A percentile compares a stretch with the other conserved stretches of the same genome.
These are phyloP conservation scores for Pichia heedii DNA, from an alignment of 805 yeast species.

Conservation along the genomic window DNA sequence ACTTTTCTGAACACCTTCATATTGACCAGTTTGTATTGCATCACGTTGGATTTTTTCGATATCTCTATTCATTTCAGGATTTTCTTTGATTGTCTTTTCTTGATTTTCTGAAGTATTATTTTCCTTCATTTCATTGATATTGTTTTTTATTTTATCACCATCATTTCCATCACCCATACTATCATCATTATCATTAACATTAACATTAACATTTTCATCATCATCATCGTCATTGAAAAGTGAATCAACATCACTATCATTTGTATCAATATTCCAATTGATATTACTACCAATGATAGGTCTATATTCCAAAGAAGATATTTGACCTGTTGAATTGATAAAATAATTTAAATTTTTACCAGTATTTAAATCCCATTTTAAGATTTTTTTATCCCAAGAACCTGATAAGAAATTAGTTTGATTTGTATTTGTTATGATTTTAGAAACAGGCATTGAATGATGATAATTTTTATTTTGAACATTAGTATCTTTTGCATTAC, in stretches of 20 bases:
- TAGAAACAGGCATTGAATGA: slow-evolving; percentile 72
- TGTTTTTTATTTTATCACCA: slow-evolving; percentile 14
- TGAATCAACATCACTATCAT: slow-evolving; percentile 26
- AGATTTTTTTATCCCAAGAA: slow-evolving; percentile 77
- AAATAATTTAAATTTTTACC: slow-evolving; percentile 48
- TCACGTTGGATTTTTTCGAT: slow-evolving; percentile 35
- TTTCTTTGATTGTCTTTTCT: background rate
- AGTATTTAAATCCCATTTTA: slow-evolving; percentile 79
- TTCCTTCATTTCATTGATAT: no score
- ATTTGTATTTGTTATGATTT: slow-evolving; percentile 48
- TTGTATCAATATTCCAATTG: slow-evolving; percentile 7
- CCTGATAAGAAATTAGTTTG: slow-evolving; percentile 71
- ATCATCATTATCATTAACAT: background rate
- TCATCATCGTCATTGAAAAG: slow-evolving; percentile 40
- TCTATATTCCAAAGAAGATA: slow-evolving; percentile 65
- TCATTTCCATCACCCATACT: slow-evolving; percentile 32
- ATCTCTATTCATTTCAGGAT: slow-evolving; percentile 8
- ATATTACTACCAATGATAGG: slow-evolving; percentile 46
- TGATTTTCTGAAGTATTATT: background rate
- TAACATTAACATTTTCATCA: slow-evolving; percentile 19
- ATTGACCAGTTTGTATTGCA: slow-evolving; percentile 24
- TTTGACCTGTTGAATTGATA: slow-evolving; percentile 61
- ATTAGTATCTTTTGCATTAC: slow-evolving; percentile 21
- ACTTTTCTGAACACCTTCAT: slow-evolving; percentile 19
- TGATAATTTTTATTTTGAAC: slow-evolving; percentile 15